phyloP scores from a whole-genome alignment of 768 basidiomycete genomes.

The Termitomyces sp. region DNA sequence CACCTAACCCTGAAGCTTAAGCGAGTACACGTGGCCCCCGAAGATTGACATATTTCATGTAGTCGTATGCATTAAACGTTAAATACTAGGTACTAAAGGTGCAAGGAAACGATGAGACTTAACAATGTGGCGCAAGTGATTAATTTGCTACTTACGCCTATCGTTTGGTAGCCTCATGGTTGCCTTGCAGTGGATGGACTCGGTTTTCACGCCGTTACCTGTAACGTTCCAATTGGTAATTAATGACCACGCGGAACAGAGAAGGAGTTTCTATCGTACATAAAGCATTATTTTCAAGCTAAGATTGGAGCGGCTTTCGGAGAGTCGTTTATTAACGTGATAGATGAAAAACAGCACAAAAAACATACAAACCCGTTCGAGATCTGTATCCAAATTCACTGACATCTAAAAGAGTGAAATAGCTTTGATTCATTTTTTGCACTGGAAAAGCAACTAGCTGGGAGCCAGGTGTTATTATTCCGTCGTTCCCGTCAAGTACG shows the following conservation, averaged over 20 bases:
- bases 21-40: conserved; percentile 10
- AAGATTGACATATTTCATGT: not conserved
- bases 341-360: not conserved
- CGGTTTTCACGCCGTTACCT: too few relatives aligned
- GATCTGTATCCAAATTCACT: not conserved
- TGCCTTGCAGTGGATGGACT: not conserved
- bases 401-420: not conserved
- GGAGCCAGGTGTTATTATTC: not conserved
- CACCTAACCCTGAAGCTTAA: conserved; percentile 10
- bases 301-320: not conserved
- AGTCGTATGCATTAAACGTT: not conserved
- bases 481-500: not conserved
- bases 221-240: not conserved
- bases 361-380: not conserved
- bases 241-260: conserved; percentile 7
- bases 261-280: not conserved
- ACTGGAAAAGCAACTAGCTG: not conserved
- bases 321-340: not conserved
- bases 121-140: conserved; percentile 9
- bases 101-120: not conserved
- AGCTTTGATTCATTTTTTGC: not conserved
- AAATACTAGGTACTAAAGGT: not conserved
- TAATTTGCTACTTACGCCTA: not conserved
- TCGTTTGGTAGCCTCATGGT: not conserved
- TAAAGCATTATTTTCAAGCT: not conserved